Conservation (phyloP, 495 filamentous ascomycete genomes). For the Hypoxylon trugodes region DNA sequence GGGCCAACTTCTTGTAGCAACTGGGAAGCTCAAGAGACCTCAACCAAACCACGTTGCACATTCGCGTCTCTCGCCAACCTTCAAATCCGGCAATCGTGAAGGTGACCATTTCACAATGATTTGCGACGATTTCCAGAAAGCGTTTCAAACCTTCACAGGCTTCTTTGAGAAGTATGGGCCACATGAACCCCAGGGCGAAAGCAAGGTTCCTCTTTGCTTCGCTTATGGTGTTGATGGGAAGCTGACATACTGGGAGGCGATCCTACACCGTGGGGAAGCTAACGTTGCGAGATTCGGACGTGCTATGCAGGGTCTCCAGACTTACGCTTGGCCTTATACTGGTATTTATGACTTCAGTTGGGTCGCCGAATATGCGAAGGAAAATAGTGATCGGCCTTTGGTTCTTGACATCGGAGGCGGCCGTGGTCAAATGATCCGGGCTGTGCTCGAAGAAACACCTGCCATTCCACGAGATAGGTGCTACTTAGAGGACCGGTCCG, state of each 20-base stretch:
- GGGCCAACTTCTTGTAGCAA: slow-evolving; percentile 44
- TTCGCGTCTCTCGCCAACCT: slow-evolving; percentile 42
- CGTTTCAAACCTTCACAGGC: slow-evolving; percentile 36
- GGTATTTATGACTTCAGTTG: slow-evolving; percentile 46
- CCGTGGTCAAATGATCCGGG: slow-evolving; percentile 43
- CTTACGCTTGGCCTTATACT: slow-evolving; percentile 37
- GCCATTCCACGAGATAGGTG: slow-evolving; percentile 39
- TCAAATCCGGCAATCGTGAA: slow-evolving; percentile 32
- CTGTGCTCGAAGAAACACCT: slow-evolving; percentile 32
- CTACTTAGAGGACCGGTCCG: slow-evolving; percentile 45
- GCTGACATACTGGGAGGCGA: slow-evolving; percentile 39
- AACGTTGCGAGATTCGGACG: slow-evolving; percentile 26
- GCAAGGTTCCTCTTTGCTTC: slow-evolving; percentile 40
- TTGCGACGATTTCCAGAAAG: slow-evolving; percentile 41
- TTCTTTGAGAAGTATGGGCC: slow-evolving; percentile 50
- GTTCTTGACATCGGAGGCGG: slow-evolving; percentile 51
- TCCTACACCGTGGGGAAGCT: slow-evolving; percentile 22
- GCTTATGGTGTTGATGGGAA: slow-evolving; percentile 35
- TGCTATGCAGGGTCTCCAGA: slow-evolving; percentile 44
- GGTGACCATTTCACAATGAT: slow-evolving; percentile 38
- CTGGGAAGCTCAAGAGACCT: slow-evolving; percentile 35
- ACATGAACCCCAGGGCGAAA: slow-evolving; percentile 36
- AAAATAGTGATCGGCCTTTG: slow-evolving; percentile 20
- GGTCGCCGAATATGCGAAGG: slow-evolving; percentile 24
- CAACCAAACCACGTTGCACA: slow-evolving; percentile 36